Evolutionary conservation across 140 eudicot species (phyloP), one percentile per base, ranked within the genome.

Genomic region (Erigeron philadelphicus): DNA sequence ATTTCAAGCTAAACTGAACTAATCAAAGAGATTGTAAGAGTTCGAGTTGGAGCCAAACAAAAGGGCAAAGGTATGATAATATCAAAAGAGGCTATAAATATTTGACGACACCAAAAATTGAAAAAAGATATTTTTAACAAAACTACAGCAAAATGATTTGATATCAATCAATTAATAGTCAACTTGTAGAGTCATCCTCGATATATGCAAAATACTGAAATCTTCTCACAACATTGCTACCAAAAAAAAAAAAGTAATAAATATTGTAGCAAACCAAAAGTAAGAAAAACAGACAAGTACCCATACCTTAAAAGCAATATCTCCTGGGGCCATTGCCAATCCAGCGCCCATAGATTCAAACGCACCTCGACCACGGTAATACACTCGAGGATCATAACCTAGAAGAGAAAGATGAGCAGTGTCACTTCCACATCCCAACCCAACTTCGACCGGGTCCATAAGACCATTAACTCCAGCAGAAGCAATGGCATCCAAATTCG

Each of bases 261-360:
- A 47, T 18, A 41, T 11, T 4, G 18, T 43, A 42, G 7, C 43
- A 17, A 43, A 44, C 5, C 69, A 43, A 43, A 42, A 64, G 69
- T 17, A 59, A 60, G 17, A 17, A 60, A 35, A 41, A 72, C 9
- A 31, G 68, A 59, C 15, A 2, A 8, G 23, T 47, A 57, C 58
- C 38, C 80, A 11, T 84, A 92, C 96, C 65, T 93, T 93, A 61
- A 93, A 93, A 54, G 98, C 98, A 67, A 93, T 93, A 78, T 89
- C 96, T 18, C 98, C 98, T 0, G 98, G 98, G 2, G 88, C 81
- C 98, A 93, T 93, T 6, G 90, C 98, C 71, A 93, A 80, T 48
- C 98, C 96, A 81, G 98, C 98, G 45, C 98, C 98, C 96, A 93
- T 93, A 0, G 95, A 93, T 63, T 89, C 94, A 80, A 93, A 93